These are phyloP conservation scores for Claviceps sorghi DNA, from an alignment of 2,329 filamentous ascomycete genomes.

Conservation along the genomic window DNA sequence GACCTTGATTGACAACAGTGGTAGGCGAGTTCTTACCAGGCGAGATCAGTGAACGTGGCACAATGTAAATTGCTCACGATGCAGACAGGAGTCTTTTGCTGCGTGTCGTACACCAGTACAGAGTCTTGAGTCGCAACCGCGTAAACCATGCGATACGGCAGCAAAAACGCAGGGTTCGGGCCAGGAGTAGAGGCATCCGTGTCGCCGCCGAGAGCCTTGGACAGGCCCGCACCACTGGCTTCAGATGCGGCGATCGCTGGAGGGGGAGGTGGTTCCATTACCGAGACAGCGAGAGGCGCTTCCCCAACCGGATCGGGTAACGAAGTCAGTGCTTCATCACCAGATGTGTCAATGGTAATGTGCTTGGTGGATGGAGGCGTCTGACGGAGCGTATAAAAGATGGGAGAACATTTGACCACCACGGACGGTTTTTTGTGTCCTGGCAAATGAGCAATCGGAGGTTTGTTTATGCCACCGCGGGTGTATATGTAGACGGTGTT, in stretches of 20 bases:
- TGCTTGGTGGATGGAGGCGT: constrained; percentile 57
- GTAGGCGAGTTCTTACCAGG: constrained; percentile 50
- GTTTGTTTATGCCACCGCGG: constrained; percentile 87
- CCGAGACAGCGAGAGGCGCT: constrained; percentile 39
- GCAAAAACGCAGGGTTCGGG: constrained; percentile 58
- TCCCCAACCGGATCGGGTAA: constrained; percentile 70
- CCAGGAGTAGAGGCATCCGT: constrained; percentile 37
- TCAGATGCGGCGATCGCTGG: constrained; percentile 38
- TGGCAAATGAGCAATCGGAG: constrained; percentile 84
- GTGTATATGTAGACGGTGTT: constrained; percentile 99
- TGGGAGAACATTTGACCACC: constrained; percentile 82
- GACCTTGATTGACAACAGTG: not conserved
- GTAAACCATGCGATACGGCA: constrained; percentile 90
- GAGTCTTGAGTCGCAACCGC: constrained; percentile 95
- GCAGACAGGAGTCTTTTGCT: constrained; percentile 85
- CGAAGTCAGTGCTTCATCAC: constrained; percentile 68
- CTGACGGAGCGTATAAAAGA: constrained; percentile 71
- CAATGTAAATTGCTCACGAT: constrained; percentile 95
- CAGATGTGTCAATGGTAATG: constrained; percentile 87
- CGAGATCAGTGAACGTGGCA: constrained; percentile 90
- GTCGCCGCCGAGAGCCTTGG: constrained; percentile 33
- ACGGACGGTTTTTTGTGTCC: constrained; percentile 98
- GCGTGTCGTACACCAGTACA: constrained; percentile 88
- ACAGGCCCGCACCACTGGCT: constrained; percentile 30
- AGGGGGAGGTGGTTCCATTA: constrained; percentile 73